Evolutionary conservation across 2,329 filamentous ascomycete genomes (phyloP), one percentile per base, ranked within the genome.

Genomic region (Phaeomoniella chlamydospora): DNA sequence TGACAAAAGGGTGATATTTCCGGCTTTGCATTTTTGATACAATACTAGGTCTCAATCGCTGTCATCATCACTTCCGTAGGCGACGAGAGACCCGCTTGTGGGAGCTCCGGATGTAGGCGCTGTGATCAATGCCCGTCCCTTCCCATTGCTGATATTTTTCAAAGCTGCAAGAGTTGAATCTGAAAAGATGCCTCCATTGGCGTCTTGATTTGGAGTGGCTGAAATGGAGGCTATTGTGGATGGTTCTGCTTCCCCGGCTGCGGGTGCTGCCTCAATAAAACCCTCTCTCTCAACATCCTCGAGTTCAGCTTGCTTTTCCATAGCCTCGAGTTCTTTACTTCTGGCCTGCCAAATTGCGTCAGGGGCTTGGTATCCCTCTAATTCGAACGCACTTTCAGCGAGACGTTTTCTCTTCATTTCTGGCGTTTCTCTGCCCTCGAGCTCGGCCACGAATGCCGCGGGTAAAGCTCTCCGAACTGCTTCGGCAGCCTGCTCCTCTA

Each of bases 401-500:
- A 94, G 76, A 59, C 84, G 92, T 57, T 88, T 75, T 49, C 87
- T 70, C 64, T 94, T 96, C 52, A 77, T 72, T 29, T 86, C 81
- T 48, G 87, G 84, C 0, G 83, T 82, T 45, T 94, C 85, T 35
- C 83, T 74, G 12, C 90, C 90, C 56, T 98, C 90, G 33, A 98
- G 78, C 63, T 98, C 86, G 0, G 86, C 85, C 0, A 98, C 78
- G 45, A 90, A 96, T 17, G 86, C 84, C 0, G 80, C 85, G 0
- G 90, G 90, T 3, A 98, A 64, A 0, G 90, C 88, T 44, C 81
- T 70, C 13, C 90, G 68, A 39, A 98, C 85, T 1, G 90, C 92
- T 50, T 94, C 90, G 0, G 90, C 90, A 2, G 90, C 90, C 56
- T 98, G 90, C 53, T 98, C 90, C 54, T 98, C 90, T 41, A 98